Evolutionary conservation across 441 rosid species (phyloP), one percentile per base, ranked within the genome.

Genomic region (Mallotus japonicus): DNA sequence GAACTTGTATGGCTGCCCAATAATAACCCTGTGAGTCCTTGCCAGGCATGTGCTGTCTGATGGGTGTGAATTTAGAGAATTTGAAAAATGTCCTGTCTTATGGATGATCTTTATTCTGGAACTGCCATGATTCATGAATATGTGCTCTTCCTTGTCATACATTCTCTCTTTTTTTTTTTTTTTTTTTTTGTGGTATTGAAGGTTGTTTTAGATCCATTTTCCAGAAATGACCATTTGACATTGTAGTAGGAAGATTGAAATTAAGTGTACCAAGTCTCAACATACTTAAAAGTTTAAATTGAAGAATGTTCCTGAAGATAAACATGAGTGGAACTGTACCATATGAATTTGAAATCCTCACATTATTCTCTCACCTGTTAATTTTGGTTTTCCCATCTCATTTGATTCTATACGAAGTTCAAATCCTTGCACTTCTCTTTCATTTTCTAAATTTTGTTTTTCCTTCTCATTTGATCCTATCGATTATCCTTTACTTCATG

Each of bases 41-140:
- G 37, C 55, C 40, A 3, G 40, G 22, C 49, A 2, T 28, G 32
- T 2, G 32, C 32, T 62, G 46, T 42, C 20, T 53, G 57, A 17
- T 53, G 57, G 12, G 4, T 53, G 57, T 5, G 8, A 16, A 53
- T 17, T 17, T 17, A 13, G 19, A 65, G 40, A 14, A 20, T 19
- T 32, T 64, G 16, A 44, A 64, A 19, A 10, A 44, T 44, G 19
- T 64, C 8, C 8, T 2, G 53, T 49, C 55, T 44, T 17, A 19
- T 64, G 69, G 19, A 64, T 20, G 19, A 65, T 65, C 17, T 22
- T 65, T 65, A 2, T 22, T 40, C 55, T 64, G 34, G 56, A 47
- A 65, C 40, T 47, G 16, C 13, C 10, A 11, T 47, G 51, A 12
- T 12, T 46, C 6, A 6, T 46, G 37, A 7, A 65, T 47, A n/a